phyloP scores from a whole-genome alignment of 441 rosid species.

The Iberis amara region DNA sequence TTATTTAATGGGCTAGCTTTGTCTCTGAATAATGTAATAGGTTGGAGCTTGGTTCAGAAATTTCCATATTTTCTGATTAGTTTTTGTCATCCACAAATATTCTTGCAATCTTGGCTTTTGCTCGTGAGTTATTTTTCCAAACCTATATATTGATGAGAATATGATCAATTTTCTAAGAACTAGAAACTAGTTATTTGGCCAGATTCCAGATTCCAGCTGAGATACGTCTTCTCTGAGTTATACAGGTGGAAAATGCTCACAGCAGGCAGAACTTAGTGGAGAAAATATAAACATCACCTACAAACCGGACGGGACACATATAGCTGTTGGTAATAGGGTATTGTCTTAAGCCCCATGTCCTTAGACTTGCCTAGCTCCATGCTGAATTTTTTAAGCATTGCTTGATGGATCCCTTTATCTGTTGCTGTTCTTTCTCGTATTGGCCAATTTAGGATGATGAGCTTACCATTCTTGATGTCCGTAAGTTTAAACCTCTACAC shows the following conservation, averaged over 20 bases:
- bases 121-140: not conserved
- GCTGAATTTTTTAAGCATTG: constrained; percentile 17
- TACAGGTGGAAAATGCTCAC: constrained; percentile 93
- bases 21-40: not conserved
- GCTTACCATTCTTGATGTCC: constrained; percentile 87
- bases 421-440: constrained; percentile 13
- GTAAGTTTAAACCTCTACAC: constrained; percentile 87
- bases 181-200: not conserved
- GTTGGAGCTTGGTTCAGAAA: constrained; percentile 6
- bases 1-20: constrained; percentile 7
- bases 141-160: not conserved
- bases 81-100: constrained; percentile 3
- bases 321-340: constrained; percentile 98
- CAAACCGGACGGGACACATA: constrained; percentile 84
- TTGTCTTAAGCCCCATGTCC: constrained; percentile 24
- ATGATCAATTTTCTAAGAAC: not conserved
- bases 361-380: constrained; percentile 3
- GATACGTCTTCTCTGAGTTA: constrained; percentile 20
- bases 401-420: constrained; percentile 12
- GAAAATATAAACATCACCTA: constrained; percentile 96
- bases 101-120: not conserved
- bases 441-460: constrained; percentile 70
- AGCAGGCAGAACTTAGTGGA: constrained; percentile 91
- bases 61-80: not conserved
- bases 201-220: constrained; percentile 14